These are phyloP conservation scores for Alternaria arbusti DNA, from an alignment of 2,329 filamentous ascomycete genomes.

Conservation along the genomic window DNA sequence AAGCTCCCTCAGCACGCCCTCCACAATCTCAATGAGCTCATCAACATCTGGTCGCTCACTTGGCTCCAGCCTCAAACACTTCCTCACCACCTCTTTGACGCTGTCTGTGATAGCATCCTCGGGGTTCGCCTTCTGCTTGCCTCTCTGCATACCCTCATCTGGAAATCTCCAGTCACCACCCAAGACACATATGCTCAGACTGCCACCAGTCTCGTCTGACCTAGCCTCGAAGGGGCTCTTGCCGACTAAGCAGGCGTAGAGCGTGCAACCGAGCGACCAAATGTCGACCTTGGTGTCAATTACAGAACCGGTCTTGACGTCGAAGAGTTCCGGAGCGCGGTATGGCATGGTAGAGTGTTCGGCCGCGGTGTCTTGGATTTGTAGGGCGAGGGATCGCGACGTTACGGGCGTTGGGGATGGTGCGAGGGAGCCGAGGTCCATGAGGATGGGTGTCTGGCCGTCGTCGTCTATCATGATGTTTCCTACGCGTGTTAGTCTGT, in stretches of 20 bases:
- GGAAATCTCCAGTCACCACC: slow-evolving; percentile 97
- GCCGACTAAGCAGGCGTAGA: slow-evolving; percentile 94
- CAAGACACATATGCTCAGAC: slow-evolving; percentile 87
- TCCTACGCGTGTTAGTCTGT: slow-evolving; percentile 52
- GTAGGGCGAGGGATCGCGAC: slow-evolving; percentile 85
- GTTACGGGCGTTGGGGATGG: slow-evolving; percentile 88
- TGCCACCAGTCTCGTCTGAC: slow-evolving; percentile 94
- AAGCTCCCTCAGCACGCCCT: slow-evolving; percentile 71
- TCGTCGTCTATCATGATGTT: slow-evolving; percentile 99
- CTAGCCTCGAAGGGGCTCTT: slow-evolving; percentile 97
- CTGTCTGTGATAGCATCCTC: slow-evolving; percentile 73
- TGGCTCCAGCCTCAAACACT: slow-evolving; percentile 86
- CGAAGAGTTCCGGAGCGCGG: slow-evolving; percentile 95
- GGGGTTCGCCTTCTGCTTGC: slow-evolving; percentile 57
- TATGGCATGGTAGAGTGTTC: slow-evolving; percentile 99
- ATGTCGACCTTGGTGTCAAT: slow-evolving; percentile 98
- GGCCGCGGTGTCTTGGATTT: slow-evolving; percentile 91
- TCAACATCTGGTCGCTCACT: slow-evolving; percentile 85
- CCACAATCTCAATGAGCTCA: slow-evolving; percentile 80
- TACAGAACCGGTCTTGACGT: slow-evolving; percentile 89
- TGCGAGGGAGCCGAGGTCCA: slow-evolving; percentile 94
- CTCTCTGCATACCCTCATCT: slow-evolving; percentile 71
- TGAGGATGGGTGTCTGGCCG: slow-evolving; percentile 86
- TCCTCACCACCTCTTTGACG: slow-evolving; percentile 85
- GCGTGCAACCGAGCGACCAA: slow-evolving; percentile 96